These are phyloP conservation scores for Puccinia sorghi DNA, from an alignment of 1,284 basidiomycete genomes.

Conservation along the genomic window DNA sequence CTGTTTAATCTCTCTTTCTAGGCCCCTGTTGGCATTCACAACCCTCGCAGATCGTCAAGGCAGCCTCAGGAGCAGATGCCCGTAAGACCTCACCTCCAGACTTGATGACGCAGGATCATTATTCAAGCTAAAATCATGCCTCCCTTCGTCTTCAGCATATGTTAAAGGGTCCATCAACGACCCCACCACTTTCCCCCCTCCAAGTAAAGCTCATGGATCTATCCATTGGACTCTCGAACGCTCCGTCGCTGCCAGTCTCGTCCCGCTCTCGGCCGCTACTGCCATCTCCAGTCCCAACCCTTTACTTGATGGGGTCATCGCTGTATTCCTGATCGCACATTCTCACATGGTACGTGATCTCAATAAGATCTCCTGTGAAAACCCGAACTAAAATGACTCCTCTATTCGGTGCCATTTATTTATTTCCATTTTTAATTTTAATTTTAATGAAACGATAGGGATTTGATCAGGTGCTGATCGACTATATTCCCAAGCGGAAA, in stretches of 20 bases:
- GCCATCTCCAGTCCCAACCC: constrained; percentile 63
- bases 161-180: constrained; percentile 94
- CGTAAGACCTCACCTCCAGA: constrained; percentile 8
- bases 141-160: constrained; percentile 66
- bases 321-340: constrained; percentile 83
- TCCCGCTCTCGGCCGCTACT: constrained; percentile 71
- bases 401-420: not conserved
- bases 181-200: constrained; percentile 80
- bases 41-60: constrained; percentile 18
- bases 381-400: not conserved
- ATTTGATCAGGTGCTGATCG: constrained; percentile 61
- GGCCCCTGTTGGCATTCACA: not conserved
- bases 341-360: constrained; percentile 75
- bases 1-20: not conserved
- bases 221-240: constrained; percentile 99
- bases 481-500: constrained; percentile 93
- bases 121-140: not conserved
- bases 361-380: constrained; percentile 41
- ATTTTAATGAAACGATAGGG: constrained; percentile 49
- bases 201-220: constrained; percentile 80
- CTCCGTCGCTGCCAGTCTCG: constrained; percentile 77
- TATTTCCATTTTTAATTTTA: too few relatives aligned
- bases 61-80: constrained; percentile 6
- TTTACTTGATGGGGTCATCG: constrained; percentile 82
- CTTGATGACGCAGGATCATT: not conserved